phyloP scores from a whole-genome alignment of 257 asterid genomes.

The Leonotis leonurus region DNA sequence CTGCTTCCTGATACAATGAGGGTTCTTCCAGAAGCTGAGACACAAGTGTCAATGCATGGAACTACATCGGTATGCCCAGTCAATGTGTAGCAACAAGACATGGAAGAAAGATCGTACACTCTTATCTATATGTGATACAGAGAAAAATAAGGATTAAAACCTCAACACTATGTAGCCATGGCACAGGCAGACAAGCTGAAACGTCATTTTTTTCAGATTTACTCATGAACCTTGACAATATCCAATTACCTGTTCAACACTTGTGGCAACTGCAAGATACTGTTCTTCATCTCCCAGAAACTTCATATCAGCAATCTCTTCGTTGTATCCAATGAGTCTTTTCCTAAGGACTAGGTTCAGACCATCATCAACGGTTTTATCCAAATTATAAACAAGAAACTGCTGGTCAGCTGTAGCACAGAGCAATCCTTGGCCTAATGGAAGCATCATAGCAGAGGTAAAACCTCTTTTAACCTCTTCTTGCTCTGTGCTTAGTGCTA shows the following conservation, averaged over 20 bases:
- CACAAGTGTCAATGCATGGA: slow-evolving; percentile 82
- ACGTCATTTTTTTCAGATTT: not conserved
- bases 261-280: slow-evolving; percentile 87
- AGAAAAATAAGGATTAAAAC: slow-evolving; percentile 5
- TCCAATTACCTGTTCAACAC: slow-evolving; percentile 75
- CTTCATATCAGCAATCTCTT: slow-evolving; percentile 92
- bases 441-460: slow-evolving; percentile 75
- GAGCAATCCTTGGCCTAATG: slow-evolving; percentile 64
- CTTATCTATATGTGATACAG: slow-evolving; percentile 50
- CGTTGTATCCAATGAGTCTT: slow-evolving; percentile 90
- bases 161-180: not conserved
- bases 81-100: slow-evolving; percentile 93
- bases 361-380: slow-evolving; percentile 38
- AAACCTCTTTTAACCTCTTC: slow-evolving; percentile 82
- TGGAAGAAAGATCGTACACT: slow-evolving; percentile 85
- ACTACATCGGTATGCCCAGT: slow-evolving; percentile 84
- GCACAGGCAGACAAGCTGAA: not conserved
- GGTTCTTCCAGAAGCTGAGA: slow-evolving; percentile 53
- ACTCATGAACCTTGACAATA: not conserved
- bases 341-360: slow-evolving; percentile 50
- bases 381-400: slow-evolving; percentile 67
- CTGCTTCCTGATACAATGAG: slow-evolving; percentile 89
- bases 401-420: slow-evolving; percentile 97
- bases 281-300: slow-evolving; percentile 90
- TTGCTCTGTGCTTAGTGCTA: slow-evolving; percentile 48